These are phyloP conservation scores for Euclidium syriacum DNA, from an alignment of 345 rosid genomes.

Conservation along the genomic window DNA sequence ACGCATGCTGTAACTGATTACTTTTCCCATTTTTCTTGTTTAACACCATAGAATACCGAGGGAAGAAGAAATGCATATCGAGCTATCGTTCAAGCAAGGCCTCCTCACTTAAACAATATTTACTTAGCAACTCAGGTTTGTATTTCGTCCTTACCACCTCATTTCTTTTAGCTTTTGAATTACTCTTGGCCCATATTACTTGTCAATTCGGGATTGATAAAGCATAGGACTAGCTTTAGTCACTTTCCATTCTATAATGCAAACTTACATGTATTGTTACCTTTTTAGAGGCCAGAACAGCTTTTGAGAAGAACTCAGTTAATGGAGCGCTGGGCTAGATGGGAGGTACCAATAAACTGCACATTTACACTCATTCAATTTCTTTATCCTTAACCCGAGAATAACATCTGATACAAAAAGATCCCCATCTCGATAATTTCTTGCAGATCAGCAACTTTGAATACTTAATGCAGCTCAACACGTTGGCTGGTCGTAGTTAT, in stretches of 20 bases:
- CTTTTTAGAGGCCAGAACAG: slow-evolving; percentile 85
- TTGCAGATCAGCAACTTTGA: slow-evolving; percentile 99
- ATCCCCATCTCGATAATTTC: slow-evolving; percentile 9
- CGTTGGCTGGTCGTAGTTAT: slow-evolving; percentile 97
- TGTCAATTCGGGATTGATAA: slow-evolving; percentile 5
- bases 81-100: slow-evolving; percentile 83
- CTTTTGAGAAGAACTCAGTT: slow-evolving; percentile 89
- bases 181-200: slow-evolving; percentile 14
- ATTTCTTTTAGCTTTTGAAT: slow-evolving; percentile 2
- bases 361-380: slow-evolving; percentile 16
- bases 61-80: slow-evolving; percentile 88
- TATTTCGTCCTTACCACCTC: slow-evolving; percentile 10
- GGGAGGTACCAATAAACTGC: slow-evolving; percentile 70
- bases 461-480: slow-evolving; percentile 92
- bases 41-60: slow-evolving; percentile 59
- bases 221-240: background rate
- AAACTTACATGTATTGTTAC: slow-evolving; percentile 23
- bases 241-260: slow-evolving; percentile 16
- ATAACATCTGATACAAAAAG: slow-evolving; percentile 12
- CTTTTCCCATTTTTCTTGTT: slow-evolving; percentile 3
- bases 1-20: slow-evolving; percentile 6
- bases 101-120: slow-evolving; percentile 86
- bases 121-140: slow-evolving; percentile 96
- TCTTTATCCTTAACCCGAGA: slow-evolving; percentile 5
- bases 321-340: slow-evolving; percentile 99